Percentiles rank a stretch among this genome's conserved stretches.
phyloP scores from a whole-genome alignment of 1,284 basidiomycete species.

The Puccinia coronata region DNA sequence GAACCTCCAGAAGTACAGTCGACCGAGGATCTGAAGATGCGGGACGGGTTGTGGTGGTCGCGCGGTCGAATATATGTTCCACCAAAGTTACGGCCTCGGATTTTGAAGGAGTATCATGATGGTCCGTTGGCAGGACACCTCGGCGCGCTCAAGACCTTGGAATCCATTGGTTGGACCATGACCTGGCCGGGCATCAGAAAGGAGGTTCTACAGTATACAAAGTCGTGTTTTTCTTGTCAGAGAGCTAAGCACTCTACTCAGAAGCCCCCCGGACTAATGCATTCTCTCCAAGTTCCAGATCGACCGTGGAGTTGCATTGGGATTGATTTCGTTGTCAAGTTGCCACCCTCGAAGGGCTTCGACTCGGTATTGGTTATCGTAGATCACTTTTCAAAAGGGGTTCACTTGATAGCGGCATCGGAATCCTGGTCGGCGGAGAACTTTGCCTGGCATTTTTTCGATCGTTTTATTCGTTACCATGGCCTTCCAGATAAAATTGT shows the following conservation, averaged over 20 bases:
- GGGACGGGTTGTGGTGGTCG: not conserved
- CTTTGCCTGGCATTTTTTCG: not conserved
- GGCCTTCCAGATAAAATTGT: constrained; percentile 15
- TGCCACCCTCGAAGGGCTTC: no score
- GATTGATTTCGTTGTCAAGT: no score
- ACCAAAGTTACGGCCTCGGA: not conserved
- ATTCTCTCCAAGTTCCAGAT: no score
- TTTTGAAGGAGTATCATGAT: not conserved
- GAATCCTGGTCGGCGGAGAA: not conserved
- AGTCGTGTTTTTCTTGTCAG: not conserved
- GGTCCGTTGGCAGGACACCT: not conserved
- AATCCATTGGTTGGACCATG: not conserved
- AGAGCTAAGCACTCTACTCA: not conserved
- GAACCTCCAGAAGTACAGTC: not conserved
- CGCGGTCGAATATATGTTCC: not conserved
- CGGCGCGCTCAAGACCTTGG: not conserved
- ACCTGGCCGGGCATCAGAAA: not conserved
- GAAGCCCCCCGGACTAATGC: no score
- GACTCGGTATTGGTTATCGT: no score
- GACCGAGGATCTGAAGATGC: not conserved
- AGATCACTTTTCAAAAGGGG: no score
- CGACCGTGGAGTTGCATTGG: no score
- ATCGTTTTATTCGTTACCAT: not conserved
- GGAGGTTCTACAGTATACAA: not conserved
- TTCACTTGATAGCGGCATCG: no score